phyloP scores from a whole-genome alignment of 1,139 yeast species.

The Debaryomycetaceae sp. region DNA sequence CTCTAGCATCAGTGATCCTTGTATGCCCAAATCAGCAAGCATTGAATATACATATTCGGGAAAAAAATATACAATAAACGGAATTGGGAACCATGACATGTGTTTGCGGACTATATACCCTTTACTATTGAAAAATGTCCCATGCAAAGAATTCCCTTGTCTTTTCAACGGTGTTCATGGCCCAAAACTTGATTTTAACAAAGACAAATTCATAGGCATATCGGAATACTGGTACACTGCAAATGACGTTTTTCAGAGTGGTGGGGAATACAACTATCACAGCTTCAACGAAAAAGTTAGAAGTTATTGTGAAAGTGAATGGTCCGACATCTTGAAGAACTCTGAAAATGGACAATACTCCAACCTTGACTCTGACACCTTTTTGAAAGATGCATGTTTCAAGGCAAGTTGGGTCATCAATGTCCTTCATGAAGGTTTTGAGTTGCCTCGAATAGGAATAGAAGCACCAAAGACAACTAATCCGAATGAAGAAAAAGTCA shows the following conservation, averaged over 20 bases:
- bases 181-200: constrained; percentile 65
- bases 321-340: constrained; percentile 51
- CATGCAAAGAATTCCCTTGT: constrained; percentile 73
- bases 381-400: constrained; percentile 67
- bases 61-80: constrained; percentile 47
- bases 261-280: constrained; percentile 69
- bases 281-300: constrained; percentile 58
- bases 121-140: constrained; percentile 62
- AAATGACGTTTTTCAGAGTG: constrained; percentile 72
- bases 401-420: constrained; percentile 82
- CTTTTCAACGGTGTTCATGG: constrained; percentile 80
- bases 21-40: constrained; percentile 63
- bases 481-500: constrained; percentile 16
- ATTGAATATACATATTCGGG: constrained; percentile 39
- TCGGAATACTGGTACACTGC: constrained; percentile 88
- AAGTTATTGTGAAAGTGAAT: constrained; percentile 63
- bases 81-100: constrained; percentile 66
- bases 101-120: constrained; percentile 72
- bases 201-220: constrained; percentile 72
- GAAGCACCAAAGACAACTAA: constrained; percentile 30
- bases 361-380: constrained; percentile 40
- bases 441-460: constrained; percentile 60
- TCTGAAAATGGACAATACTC: constrained; percentile 52
- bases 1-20: constrained; percentile 56
- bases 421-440: constrained; percentile 76